Conservation (phyloP, 129 eudicot genomes). For the Erigeron canadensis region DNA sequence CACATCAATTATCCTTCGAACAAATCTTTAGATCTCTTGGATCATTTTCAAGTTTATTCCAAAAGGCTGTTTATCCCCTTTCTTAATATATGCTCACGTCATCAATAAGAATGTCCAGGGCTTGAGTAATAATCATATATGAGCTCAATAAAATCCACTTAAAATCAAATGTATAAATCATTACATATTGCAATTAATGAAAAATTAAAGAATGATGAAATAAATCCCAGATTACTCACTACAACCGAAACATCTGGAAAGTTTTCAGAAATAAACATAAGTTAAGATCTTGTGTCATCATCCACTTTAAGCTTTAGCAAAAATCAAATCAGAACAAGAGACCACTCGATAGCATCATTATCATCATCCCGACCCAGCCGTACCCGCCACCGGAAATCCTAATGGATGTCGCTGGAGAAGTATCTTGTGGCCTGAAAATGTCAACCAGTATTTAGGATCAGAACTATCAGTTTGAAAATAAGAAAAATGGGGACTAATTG, state of each 20-base stretch:
- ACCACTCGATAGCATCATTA: constrained; percentile 19
- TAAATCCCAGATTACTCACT: constrained; percentile 24
- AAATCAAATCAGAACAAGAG: constrained; percentile 25
- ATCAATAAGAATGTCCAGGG: too few species aligned
- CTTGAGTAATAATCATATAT: too few species aligned
- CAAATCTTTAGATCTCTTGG: too few species aligned
- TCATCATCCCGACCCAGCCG: constrained; percentile 21
- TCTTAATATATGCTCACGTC: too few species aligned
- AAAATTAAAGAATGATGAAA: constrained; percentile 35
- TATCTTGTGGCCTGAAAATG: constrained; percentile 62
- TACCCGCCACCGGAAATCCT: constrained; percentile 30
- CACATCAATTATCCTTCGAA: too few species aligned
- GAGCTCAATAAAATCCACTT: too few species aligned
- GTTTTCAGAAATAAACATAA: constrained; percentile 24
- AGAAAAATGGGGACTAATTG: background rate
- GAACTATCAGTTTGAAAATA: background rate
- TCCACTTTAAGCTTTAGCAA: constrained; percentile 17
- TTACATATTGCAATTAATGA: constrained; percentile 18
- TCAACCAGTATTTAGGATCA: background rate
- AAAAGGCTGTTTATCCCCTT: too few species aligned
- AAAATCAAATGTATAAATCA: background rate
- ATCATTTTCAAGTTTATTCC: too few species aligned
- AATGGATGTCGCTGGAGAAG: constrained; percentile 40
- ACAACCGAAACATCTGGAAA: constrained; percentile 24
- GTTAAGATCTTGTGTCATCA: constrained; percentile 27